Evolutionary conservation across 768 basidiomycete species (phyloP).

Genomic region (Pleurotus pulmonarius): DNA sequence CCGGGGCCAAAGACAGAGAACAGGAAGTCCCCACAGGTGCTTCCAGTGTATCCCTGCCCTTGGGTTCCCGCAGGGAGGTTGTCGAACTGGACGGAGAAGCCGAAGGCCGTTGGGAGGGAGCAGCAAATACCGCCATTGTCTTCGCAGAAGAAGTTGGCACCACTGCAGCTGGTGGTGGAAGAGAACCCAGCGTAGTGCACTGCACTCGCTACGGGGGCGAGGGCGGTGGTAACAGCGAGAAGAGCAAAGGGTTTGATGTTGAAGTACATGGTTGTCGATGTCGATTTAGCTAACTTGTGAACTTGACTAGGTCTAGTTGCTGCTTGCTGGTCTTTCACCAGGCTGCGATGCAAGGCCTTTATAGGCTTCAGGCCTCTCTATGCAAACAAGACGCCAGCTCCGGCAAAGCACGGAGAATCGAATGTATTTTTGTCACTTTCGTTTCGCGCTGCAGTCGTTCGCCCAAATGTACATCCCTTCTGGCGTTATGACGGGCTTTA

Average conservation of each 20-base stretch:
- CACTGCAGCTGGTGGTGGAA: constrained; percentile 4
- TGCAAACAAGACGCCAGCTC: too few relatives aligned
- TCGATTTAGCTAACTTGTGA: neutral
- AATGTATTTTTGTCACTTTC: too few relatives aligned
- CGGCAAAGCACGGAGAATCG: too few relatives aligned
- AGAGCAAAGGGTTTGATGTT: constrained; percentile 1
- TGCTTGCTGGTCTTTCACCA: too few relatives aligned
- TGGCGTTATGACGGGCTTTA: too few relatives aligned
- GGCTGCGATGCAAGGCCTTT: too few relatives aligned
- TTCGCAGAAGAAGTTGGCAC: constrained; percentile 4
- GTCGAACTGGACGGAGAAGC: constrained; percentile 5
- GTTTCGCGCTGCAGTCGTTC: too few relatives aligned
- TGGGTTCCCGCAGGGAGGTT: constrained; percentile 2
- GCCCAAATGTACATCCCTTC: too few relatives aligned
- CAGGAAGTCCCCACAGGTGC: constrained; percentile 2
- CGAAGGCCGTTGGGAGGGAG: constrained; percentile 5
- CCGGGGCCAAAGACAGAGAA: constrained; percentile 6
- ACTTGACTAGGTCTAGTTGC: too few relatives aligned
- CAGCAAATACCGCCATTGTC: constrained; percentile 2
- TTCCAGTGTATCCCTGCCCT: constrained; percentile 7
- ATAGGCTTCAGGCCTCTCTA: too few relatives aligned
- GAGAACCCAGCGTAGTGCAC: constrained; percentile 3
- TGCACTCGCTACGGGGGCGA: neutral
- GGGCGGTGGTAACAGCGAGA: neutral
- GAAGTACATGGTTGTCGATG: neutral